Conservation (phyloP, 345 rosid genomes). For the Syzygium oleosum region DNA sequence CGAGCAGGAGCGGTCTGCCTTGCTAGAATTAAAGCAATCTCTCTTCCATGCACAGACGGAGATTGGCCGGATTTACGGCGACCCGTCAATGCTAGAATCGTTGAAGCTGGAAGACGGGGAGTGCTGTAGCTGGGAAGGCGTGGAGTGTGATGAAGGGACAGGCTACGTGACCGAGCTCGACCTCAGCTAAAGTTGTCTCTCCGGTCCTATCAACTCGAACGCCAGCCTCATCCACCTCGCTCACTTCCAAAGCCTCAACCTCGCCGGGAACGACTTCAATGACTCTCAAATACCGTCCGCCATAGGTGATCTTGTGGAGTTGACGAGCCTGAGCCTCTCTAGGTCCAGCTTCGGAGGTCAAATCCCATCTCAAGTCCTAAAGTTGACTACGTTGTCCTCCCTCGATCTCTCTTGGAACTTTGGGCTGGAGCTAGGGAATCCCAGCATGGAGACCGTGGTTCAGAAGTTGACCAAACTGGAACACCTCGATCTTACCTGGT, state of each 20-base stretch:
- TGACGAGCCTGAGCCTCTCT: conserved; percentile 9
- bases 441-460: background rate
- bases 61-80: background rate
- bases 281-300: background rate
- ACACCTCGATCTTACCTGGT: background rate
- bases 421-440: background rate
- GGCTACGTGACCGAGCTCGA: conserved; percentile 8
- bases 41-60: background rate
- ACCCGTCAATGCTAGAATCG: background rate
- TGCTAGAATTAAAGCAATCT: background rate
- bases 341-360: background rate
- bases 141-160: conserved; percentile 1
- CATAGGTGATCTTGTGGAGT: background rate
- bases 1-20: too few species aligned
- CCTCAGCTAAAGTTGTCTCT: conserved; percentile 5
- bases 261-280: background rate
- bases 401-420: conserved; percentile 5
- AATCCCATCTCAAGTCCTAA: conserved; percentile 7
- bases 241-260: conserved; percentile 9
- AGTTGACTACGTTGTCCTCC: background rate
- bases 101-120: background rate
- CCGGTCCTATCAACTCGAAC: conserved; percentile 1
- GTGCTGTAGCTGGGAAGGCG: background rate
- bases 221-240: conserved; percentile 7
- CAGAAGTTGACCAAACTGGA: background rate